Conservation (phyloP, 2,329 filamentous ascomycete species). For the Capronia epimyces region DNA sequence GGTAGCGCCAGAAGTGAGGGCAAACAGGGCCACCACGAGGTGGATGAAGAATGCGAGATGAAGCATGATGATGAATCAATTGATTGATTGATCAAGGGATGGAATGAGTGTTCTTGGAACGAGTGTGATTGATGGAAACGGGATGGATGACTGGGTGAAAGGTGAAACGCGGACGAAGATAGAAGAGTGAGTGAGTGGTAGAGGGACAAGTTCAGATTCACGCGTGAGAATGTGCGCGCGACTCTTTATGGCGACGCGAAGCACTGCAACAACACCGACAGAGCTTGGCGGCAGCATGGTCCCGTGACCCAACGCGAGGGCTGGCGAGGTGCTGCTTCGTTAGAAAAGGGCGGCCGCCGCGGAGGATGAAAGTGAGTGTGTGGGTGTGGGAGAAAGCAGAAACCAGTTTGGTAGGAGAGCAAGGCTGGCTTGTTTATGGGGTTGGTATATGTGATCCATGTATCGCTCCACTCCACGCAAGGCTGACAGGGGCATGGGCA, state of each 20-base stretch:
- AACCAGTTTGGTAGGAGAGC: too few species aligned
- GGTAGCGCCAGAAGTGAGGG: neutral
- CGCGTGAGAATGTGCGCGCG: neutral
- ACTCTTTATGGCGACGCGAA: neutral
- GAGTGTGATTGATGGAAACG: neutral
- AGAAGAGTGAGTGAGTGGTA: neutral
- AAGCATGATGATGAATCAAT: neutral
- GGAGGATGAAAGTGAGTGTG: too few species aligned
- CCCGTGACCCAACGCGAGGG: too few species aligned
- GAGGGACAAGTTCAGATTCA: neutral
- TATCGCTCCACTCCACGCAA: too few species aligned
- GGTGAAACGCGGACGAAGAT: neutral
- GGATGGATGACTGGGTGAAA: neutral
- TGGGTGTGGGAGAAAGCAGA: too few species aligned
- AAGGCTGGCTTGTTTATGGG: too few species aligned
- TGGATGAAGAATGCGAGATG: neutral
- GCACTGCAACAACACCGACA: too few species aligned
- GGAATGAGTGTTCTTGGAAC: neutral
- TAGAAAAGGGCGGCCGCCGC: too few species aligned
- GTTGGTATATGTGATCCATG: too few species aligned
- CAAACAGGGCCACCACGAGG: neutral
- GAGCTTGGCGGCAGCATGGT: too few species aligned
- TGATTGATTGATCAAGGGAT: neutral
- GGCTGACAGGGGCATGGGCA: too few species aligned
- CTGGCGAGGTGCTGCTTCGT: too few species aligned